Base-by-base conservation (phyloP, 2,329 filamentous ascomycete genomes). In the Colletotrichum sp. region DNA sequence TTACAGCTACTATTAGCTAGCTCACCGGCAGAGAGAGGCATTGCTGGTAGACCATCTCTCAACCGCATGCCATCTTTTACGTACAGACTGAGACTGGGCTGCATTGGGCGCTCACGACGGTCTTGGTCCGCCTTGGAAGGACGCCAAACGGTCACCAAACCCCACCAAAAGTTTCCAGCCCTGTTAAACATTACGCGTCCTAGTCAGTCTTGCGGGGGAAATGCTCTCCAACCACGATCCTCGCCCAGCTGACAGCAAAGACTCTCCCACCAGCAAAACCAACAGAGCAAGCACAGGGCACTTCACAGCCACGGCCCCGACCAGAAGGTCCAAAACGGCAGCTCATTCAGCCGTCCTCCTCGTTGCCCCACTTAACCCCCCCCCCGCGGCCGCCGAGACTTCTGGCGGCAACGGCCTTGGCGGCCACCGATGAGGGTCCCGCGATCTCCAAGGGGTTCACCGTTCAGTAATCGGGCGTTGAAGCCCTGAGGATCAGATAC, bases 151-250 rank as follows among this genome's bases (percentile, higher is more conserved):
- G 52, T 44, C 19, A n/a, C 71, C 68, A 27, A 34, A 7, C 57
- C 32, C 63, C 25, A 30, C 63, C 48, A 67, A 44, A 48, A 27
- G 48, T 25, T 44, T 52, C 61, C 74, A 44, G 48, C 32, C 64
- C 59, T 68, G 64, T 69, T 65, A 27, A 55, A 64, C 64, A 75
- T 77, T 71, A 75, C 72, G 75, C 75, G 75, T 77, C 72, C 67
- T 30, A 64, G 69, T 57, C 44, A 68, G 55, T 68, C 65, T 67
- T 68, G 72, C 68, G 68, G 66, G 66, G 74, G 22, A 27, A 25
- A 34, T 4, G 32, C 12, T 34, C 39, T 61, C 68, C 52, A 13
- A 61, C 12, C 65, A 70, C 39, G 60, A 57, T 60, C 71, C 52
- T 71, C 36, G 60, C 34, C 48, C 44, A 61, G 44, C 71, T 65